Percentiles rank a stretch among this genome's conserved stretches.
Evolutionary conservation across 108 stramenopile genomes (phyloP).

Genomic region (Aurantiochytrium sp.): DNA sequence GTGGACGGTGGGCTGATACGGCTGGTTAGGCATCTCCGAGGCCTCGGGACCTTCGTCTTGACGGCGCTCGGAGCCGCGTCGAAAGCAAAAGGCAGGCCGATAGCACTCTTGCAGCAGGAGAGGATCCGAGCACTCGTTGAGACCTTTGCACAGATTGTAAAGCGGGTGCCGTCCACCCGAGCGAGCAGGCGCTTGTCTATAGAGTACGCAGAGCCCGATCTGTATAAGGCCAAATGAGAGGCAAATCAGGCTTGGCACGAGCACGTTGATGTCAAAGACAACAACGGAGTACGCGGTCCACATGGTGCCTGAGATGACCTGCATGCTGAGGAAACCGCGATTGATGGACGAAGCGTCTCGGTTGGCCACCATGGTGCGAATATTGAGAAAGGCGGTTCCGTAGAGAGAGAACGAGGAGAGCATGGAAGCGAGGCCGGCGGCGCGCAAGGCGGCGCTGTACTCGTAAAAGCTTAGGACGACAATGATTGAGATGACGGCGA

Average conservation of each 20-base stretch:
- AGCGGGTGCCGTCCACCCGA: too few species aligned
- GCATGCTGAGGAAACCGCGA: not conserved
- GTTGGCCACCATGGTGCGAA: not conserved
- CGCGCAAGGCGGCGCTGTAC: not conserved
- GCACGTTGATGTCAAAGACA: not conserved
- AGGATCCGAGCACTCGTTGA: too few species aligned
- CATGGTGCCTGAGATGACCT: not conserved
- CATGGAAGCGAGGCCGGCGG: not conserved
- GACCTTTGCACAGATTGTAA: too few species aligned
- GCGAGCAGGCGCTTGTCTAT: too few species aligned
- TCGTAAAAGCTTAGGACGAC: not conserved
- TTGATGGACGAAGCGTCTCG: not conserved
- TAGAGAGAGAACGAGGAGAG: not conserved
- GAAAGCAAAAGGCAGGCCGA: too few species aligned
- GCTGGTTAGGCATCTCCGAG: too few species aligned
- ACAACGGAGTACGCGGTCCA: not conserved
- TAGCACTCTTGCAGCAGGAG: too few species aligned
- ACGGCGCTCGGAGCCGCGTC: too few species aligned
- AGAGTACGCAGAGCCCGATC: not conserved
- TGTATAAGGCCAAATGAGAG: not conserved
- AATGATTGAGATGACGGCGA: not conserved
- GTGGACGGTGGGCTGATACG: too few species aligned
- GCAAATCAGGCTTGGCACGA: not conserved
- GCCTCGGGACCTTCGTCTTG: too few species aligned
- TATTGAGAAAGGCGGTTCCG: not conserved